phyloP scores from a whole-genome alignment of 805 yeast species.

The Teunomyces stri region DNA sequence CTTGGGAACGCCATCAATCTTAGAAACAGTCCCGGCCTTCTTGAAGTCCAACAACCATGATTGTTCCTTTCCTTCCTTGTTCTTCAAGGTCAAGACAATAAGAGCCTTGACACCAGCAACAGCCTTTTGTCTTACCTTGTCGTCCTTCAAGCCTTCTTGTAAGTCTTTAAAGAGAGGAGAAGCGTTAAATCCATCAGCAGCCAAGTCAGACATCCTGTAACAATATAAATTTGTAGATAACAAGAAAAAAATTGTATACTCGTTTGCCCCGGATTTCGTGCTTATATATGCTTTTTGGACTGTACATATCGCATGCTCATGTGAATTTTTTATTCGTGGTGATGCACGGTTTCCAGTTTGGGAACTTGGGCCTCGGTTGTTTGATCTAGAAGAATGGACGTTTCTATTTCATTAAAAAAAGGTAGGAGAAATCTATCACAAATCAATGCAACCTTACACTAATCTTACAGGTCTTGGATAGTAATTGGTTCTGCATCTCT shows the following conservation, averaged over 20 bases:
- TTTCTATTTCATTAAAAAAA: no score
- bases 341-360: slow-evolving; percentile 1
- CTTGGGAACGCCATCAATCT: slow-evolving; percentile 47
- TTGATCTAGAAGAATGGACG: no score
- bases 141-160: slow-evolving; percentile 37
- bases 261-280: slow-evolving; percentile 1
- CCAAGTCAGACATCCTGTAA: slow-evolving; percentile 22
- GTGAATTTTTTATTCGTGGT: slow-evolving; percentile 1
- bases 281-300: slow-evolving; percentile 2
- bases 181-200: slow-evolving; percentile 42
- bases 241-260: background rate
- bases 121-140: slow-evolving; percentile 35
- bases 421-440: no score
- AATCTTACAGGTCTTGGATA: background rate
- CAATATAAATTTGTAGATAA: background rate
- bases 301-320: background rate
- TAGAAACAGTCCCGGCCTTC: slow-evolving; percentile 47
- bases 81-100: slow-evolving; percentile 65
- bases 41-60: slow-evolving; percentile 71
- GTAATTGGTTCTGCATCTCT: background rate
- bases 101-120: slow-evolving; percentile 53
- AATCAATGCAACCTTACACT: no score
- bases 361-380: slow-evolving; percentile 3
- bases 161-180: slow-evolving; percentile 41
- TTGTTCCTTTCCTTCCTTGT: slow-evolving; percentile 55